A percentile compares a stretch with the other conserved stretches of the same genome.
phyloP scores from a whole-genome alignment of 352 stramenopile genomes.

The Pythium sukuiense region DNA sequence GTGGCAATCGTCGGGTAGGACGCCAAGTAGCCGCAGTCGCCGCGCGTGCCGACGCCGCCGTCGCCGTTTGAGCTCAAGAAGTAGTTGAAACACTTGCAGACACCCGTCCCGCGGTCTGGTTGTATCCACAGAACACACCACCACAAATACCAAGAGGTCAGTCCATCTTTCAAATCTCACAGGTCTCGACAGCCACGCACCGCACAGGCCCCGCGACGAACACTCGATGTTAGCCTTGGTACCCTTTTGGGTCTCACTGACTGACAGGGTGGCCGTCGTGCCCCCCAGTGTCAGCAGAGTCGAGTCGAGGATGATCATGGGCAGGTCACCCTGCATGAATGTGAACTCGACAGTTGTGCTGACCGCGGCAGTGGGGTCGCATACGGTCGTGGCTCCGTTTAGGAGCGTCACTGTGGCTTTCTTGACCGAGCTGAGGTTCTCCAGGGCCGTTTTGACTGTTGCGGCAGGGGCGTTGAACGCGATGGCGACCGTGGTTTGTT shows the following conservation, averaged over 20 bases:
- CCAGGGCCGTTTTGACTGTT: slow-evolving; percentile 48
- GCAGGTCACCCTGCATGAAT: slow-evolving; percentile 65
- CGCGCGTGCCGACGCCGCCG: slow-evolving; percentile 73
- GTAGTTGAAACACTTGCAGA: slow-evolving; percentile 73
- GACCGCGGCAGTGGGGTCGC: slow-evolving; percentile 33
- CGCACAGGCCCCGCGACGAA: slow-evolving; percentile 63
- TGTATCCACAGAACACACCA: background rate
- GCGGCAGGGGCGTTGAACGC: slow-evolving; percentile 38
- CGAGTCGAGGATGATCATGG: slow-evolving; percentile 36
- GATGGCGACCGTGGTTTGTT: slow-evolving; percentile 59
- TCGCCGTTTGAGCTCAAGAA: slow-evolving; percentile 76
- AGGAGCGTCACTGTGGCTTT: slow-evolving; percentile 59
- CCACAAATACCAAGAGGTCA: background rate
- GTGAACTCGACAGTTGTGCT: slow-evolving; percentile 69
- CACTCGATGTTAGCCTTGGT: slow-evolving; percentile 84
- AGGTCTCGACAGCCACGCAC: slow-evolving; percentile 32
- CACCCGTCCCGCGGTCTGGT: slow-evolving; percentile 57
- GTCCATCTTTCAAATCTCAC: background rate
- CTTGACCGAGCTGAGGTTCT: slow-evolving; percentile 54
- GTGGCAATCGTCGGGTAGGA: slow-evolving; percentile 55
- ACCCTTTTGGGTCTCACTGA: slow-evolving; percentile 46
- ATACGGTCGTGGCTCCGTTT: slow-evolving; percentile 34
- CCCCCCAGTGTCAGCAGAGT: slow-evolving; percentile 43
- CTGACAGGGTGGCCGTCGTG: slow-evolving; percentile 15
- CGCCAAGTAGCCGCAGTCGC: slow-evolving; percentile 90